phyloP scores from a whole-genome alignment of 2,329 filamentous ascomycete genomes.

The Graphium sp. region DNA sequence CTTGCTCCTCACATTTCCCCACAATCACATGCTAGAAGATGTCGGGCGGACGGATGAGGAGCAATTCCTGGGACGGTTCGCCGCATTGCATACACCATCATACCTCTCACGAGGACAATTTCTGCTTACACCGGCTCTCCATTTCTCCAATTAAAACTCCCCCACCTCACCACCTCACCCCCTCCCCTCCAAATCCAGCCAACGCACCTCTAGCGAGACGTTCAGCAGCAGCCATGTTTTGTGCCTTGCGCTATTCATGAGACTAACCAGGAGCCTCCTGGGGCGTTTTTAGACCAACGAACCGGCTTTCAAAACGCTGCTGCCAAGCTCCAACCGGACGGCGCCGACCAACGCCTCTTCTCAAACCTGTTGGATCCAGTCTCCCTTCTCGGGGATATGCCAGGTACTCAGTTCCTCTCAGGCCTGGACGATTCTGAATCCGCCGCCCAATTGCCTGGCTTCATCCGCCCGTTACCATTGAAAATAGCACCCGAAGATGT shows the following conservation, averaged over 20 bases:
- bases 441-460: conserved; percentile 16
- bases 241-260: background rate
- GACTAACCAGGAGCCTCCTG: background rate
- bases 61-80: background rate
- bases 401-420: conserved; percentile 23
- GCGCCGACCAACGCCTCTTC: background rate
- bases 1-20: background rate
- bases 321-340: conserved; percentile 21
- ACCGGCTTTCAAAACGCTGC: background rate
- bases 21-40: conserved; percentile 2
- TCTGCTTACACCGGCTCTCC: too few relatives aligned
- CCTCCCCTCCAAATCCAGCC: too few relatives aligned
- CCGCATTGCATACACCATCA: background rate
- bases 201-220: too few relatives aligned
- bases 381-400: background rate
- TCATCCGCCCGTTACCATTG: conserved; percentile 41
- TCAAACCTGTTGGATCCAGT: background rate
- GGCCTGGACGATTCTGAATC: conserved; percentile 29
- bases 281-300: background rate
- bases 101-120: background rate
- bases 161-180: too few relatives aligned
- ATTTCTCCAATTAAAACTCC: too few relatives aligned
- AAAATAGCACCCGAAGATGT: conserved; percentile 44
- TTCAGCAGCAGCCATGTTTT: background rate
- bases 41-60: too few relatives aligned